Evolutionary conservation across 192 early-diverging fungal species (phyloP), one percentile per base, ranked within the genome.

Genomic region (Coemansia sp.): DNA sequence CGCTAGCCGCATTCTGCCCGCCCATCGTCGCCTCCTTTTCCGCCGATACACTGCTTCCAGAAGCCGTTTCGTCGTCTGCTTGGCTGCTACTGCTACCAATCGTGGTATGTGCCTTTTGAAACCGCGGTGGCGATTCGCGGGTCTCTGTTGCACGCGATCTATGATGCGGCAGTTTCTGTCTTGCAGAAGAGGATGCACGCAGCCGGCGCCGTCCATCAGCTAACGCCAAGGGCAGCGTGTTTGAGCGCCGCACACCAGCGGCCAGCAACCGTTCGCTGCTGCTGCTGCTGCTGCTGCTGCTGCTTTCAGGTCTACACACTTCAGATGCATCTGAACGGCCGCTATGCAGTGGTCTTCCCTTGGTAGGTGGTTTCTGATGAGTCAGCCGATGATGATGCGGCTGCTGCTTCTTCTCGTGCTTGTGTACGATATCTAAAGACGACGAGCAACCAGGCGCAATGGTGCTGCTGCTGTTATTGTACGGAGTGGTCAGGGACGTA

Each of bases 141-240:
- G 49, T 6, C 49, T 52, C 49, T 24, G 49, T 24, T 52, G 11
- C 21, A 1, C 2, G 18, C 1, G 46, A 16, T 20, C 12, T 2
- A 14, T 5, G 5, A n/a, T 48, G 46, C 20, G 46, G 18, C 20
- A 0, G 6, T 20, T 24, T n/a, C 23, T 26, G 6, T 0, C 0
- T 24, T 2, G 49, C 20, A 1, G 49, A 52, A n/a, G 49, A 52
- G 6, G 56, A 58, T 44, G 57, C 63, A 3, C 59, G 69, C 6
- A 53, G 46, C 44, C 57, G 44, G 16, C 57, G 63, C 1, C 69
- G 69, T 20, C 69, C 57, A 60, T 72, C 63, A 1, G 69, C 63
- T 43, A 72, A 3, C 2, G 69, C 46, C 63, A 72, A 35, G 20
- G 63, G 69, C 48, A 72, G 49, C 6, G 69, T 72, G 58, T 60